A percentile compares a stretch with the other conserved stretches of the same genome.
phyloP scores from a whole-genome alignment of 306 rosid species.

The Malus orientalis region DNA sequence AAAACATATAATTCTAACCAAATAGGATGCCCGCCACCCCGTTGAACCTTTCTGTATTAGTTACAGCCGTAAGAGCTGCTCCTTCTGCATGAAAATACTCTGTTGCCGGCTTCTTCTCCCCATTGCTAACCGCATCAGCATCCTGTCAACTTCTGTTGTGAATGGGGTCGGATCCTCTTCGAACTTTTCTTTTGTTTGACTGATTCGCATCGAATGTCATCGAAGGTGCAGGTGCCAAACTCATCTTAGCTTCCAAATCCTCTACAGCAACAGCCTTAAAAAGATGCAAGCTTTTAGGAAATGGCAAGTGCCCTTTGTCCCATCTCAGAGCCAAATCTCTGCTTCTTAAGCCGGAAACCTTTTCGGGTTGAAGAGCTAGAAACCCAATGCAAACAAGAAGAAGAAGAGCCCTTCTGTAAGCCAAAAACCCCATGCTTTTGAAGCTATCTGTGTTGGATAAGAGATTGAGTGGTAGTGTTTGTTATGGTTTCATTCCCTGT shows the following conservation, averaged over 20 bases:
- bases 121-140: not conserved
- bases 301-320: slow-evolving; percentile 31
- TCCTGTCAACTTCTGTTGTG: slow-evolving; percentile 71
- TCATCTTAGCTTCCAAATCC: slow-evolving; percentile 40
- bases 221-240: slow-evolving; percentile 67
- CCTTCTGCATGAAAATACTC: slow-evolving; percentile 12
- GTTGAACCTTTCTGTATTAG: slow-evolving; percentile 15
- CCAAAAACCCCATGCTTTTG: slow-evolving; percentile 47
- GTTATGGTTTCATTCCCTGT: slow-evolving; percentile 33
- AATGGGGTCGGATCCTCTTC: slow-evolving; percentile 85
- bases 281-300: slow-evolving; percentile 32
- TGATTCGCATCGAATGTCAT: slow-evolving; percentile 54
- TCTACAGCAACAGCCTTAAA: slow-evolving; percentile 43
- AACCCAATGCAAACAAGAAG: slow-evolving; percentile 47
- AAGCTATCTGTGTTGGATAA: slow-evolving; percentile 28
- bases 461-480: slow-evolving; percentile 12
- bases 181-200: slow-evolving; percentile 62
- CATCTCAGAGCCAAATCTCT: slow-evolving; percentile 64
- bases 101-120: slow-evolving; percentile 4
- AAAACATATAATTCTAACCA: slow-evolving; percentile 25
- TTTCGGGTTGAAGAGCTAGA: slow-evolving; percentile 54
- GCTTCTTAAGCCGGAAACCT: slow-evolving; percentile 52
- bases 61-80: slow-evolving; percentile 5
- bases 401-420: slow-evolving; percentile 34
- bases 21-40: slow-evolving; percentile 31